Conservation (phyloP, 2,329 filamentous ascomycete species). For the Blastomyces emzantsi region DNA sequence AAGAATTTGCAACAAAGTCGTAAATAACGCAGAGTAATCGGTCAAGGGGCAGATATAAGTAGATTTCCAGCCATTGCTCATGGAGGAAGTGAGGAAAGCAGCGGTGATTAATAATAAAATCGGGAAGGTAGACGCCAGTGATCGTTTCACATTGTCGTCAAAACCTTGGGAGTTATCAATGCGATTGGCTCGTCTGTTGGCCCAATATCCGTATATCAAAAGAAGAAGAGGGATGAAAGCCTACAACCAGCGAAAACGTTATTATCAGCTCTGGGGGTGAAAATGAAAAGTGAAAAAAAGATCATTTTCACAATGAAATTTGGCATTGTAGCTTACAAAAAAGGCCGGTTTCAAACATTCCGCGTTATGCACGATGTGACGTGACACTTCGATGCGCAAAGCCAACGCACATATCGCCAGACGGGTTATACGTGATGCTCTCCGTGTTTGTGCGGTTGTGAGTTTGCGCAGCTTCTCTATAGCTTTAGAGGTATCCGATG, state of each 20-base stretch:
- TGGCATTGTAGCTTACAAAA: constrained; percentile 22
- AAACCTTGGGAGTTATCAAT: constrained; percentile 15
- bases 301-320: background rate
- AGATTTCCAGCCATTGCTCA: constrained; percentile 32
- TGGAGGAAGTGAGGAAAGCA: constrained; percentile 29
- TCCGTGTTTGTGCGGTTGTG: constrained; percentile 12
- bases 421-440: constrained; percentile 21
- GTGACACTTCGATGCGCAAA: constrained; percentile 33
- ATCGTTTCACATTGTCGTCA: constrained; percentile 13
- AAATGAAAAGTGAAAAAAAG: background rate
- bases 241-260: constrained; percentile 18
- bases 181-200: constrained; percentile 23
- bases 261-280: background rate
- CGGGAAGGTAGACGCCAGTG: constrained; percentile 30
- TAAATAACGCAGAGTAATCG: constrained; percentile 25
- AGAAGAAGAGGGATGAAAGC: constrained; percentile 34
- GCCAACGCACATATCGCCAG: constrained; percentile 22
- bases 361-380: constrained; percentile 32
- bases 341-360: constrained; percentile 36
- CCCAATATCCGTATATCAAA: constrained; percentile 35
- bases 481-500: constrained; percentile 1
- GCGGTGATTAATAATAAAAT: constrained; percentile 32
- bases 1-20: constrained; percentile 32
- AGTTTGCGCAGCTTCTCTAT: constrained; percentile 13
- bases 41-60: constrained; percentile 43